Conservation (phyloP, 805 yeast species). For the Wickerhamomyces tratensis region DNA sequence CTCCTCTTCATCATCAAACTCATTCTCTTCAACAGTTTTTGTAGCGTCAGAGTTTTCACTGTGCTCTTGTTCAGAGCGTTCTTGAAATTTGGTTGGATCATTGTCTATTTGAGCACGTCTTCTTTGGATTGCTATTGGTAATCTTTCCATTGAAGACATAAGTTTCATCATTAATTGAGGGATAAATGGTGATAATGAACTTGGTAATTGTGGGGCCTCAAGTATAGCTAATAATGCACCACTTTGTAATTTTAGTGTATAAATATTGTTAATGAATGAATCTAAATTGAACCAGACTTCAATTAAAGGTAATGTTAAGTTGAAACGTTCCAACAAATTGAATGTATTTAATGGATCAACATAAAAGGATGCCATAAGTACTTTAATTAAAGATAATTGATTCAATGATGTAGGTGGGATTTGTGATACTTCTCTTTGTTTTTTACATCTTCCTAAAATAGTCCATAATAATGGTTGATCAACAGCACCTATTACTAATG, state of each 20-base stretch:
- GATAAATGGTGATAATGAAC: slow-evolving; percentile 23
- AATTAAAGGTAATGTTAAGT: slow-evolving; percentile 40
- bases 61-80: slow-evolving; percentile 12
- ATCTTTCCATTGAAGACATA: slow-evolving; percentile 38
- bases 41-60: slow-evolving; percentile 15
- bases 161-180: slow-evolving; percentile 44
- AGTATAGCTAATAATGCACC: slow-evolving; percentile 54
- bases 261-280: slow-evolving; percentile 48
- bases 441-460: slow-evolving; percentile 6
- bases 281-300: slow-evolving; percentile 56
- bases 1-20: slow-evolving; percentile 42
- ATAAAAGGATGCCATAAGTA: slow-evolving; percentile 52
- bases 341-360: slow-evolving; percentile 52
- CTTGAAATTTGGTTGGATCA: background rate
- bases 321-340: slow-evolving; percentile 34
- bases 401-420: slow-evolving; percentile 11
- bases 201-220: slow-evolving; percentile 29
- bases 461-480: slow-evolving; percentile 7
- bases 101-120: slow-evolving; percentile 50
- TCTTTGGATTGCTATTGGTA: slow-evolving; percentile 66
- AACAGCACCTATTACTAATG: slow-evolving; percentile 7
- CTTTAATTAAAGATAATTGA: slow-evolving; percentile 42
- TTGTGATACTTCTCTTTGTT: slow-evolving; percentile 11
- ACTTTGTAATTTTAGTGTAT: slow-evolving; percentile 65
- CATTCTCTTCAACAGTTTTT: slow-evolving; percentile 20